Evolutionary conservation across 2,329 filamentous ascomycete genomes (phyloP).

Genomic region (Calonectria crousiana): DNA sequence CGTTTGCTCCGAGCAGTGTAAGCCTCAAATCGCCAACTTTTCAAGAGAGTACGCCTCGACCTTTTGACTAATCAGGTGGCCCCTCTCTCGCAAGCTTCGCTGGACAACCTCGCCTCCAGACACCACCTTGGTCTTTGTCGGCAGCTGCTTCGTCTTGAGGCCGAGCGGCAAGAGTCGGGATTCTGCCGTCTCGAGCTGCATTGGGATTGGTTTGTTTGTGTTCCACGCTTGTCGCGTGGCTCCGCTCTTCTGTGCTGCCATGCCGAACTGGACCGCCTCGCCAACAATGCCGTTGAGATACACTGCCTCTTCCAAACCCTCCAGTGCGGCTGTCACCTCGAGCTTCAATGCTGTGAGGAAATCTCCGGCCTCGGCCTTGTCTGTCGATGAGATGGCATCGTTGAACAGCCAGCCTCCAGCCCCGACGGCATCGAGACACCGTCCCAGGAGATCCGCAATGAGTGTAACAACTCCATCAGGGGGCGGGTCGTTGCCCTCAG

Average conservation of each 20-base stretch:
- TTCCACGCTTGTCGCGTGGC: slow-evolving; percentile 45
- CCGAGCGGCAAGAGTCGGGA: slow-evolving; percentile 77
- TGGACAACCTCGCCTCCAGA: slow-evolving; percentile 77
- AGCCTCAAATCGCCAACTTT: slow-evolving; percentile 73
- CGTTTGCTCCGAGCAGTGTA: slow-evolving; percentile 2
- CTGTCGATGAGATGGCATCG: slow-evolving; percentile 63
- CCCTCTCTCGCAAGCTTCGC: slow-evolving; percentile 79
- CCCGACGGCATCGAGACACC: slow-evolving; percentile 81
- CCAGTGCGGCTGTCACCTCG: slow-evolving; percentile 78
- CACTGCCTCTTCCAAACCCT: slow-evolving; percentile 77
- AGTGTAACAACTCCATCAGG: slow-evolving; percentile 78
- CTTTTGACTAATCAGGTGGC: slow-evolving; percentile 81
- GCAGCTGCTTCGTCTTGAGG: slow-evolving; percentile 68
- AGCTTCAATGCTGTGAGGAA: slow-evolving; percentile 74
- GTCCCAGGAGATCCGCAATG: slow-evolving; percentile 78
- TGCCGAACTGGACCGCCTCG: slow-evolving; percentile 74
- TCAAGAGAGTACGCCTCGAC: slow-evolving; percentile 88
- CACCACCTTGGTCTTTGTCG: slow-evolving; percentile 70
- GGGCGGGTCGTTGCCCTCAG: slow-evolving; percentile 56
- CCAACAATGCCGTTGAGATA: slow-evolving; percentile 73
- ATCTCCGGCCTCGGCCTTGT: slow-evolving; percentile 69
- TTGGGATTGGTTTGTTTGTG: slow-evolving; percentile 57
- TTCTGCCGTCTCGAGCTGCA: slow-evolving; percentile 57
- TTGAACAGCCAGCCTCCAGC: slow-evolving; percentile 80
- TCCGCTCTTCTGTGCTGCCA: slow-evolving; percentile 51